Evolutionary conservation across 2,329 filamentous ascomycete species (phyloP), one percentile per base, ranked within the genome.

Genomic region (Colletotrichum plurivorum): DNA sequence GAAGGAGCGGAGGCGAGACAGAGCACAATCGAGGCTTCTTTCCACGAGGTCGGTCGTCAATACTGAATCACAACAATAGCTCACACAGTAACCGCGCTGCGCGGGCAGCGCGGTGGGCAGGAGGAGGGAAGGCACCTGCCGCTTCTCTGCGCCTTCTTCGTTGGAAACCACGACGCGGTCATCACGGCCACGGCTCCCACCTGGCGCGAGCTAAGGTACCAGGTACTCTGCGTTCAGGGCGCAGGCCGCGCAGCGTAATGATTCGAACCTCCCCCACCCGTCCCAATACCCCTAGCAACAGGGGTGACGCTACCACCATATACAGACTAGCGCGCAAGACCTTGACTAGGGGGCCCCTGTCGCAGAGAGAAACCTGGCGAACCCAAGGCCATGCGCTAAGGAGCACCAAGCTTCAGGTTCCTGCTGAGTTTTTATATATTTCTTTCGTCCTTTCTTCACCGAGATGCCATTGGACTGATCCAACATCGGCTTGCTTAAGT

Each of bases 321-420:
- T 54, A 6, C 18, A 13, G 63, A 52, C 55, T 69, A 65, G 56
- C 3, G 18, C n/a, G 31, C 4, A 46, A 56, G 56, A 61, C 12
- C 59, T 25, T 61, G 16, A 49, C n/a, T 31, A 55, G 39, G 51
- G 59, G 5, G 53, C 36, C 67, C 67, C 67, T 69, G 67, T 69
- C 36, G 45, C 66, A 69, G 45, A 46, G 45, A 41, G 49, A 53
- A 69, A 69, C 55, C 56, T 60, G 51, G 49, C 62, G 51, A 66
- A 60, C 66, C 62, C 63, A 22, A 56, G 46, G 43, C 45, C 49
- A 51, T 31, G 51, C 55, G 63, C 62, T 69, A 69, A 46, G 25
- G 13, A 56, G 56, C 55, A 60, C 66, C 66, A 55, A 61, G 66
- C 66, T 66, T 66, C 66, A 66, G 55, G 31, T 55, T 69, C 31